phyloP scores from a whole-genome alignment of 495 filamentous ascomycete species.

The Aspergillus nanangensis region DNA sequence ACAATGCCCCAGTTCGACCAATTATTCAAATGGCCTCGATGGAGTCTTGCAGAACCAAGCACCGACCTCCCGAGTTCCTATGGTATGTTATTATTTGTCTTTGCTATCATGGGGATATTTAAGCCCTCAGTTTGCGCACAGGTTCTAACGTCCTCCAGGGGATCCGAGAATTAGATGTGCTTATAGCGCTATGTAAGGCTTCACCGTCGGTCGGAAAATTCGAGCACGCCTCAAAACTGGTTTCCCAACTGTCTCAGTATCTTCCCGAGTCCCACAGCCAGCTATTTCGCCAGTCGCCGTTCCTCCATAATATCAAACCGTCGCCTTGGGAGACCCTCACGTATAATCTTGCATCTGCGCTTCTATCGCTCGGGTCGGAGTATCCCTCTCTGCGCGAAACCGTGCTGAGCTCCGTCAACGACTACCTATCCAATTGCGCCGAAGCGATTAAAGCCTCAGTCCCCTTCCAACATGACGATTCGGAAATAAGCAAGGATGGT shows the following conservation, averaged over 20 bases:
- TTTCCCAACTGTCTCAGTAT: constrained; percentile 71
- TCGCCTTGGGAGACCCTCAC: constrained; percentile 88
- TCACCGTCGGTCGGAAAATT: constrained; percentile 62
- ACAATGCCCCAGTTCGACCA: constrained; percentile 37
- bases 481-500: constrained; percentile 43
- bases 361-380: constrained; percentile 71
- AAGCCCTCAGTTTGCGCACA: no score
- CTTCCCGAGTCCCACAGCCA: constrained; percentile 78
- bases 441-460: constrained; percentile 42
- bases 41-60: constrained; percentile 33
- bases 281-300: constrained; percentile 70
- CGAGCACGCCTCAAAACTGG: constrained; percentile 69
- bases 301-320: constrained; percentile 74
- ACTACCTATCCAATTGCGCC: constrained; percentile 64
- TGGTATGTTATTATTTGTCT: constrained; percentile 35
- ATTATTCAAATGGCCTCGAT: constrained; percentile 32
- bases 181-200: constrained; percentile 85
- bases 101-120: neutral
- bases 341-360: constrained; percentile 68
- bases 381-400: constrained; percentile 60
- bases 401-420: constrained; percentile 55
- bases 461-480: constrained; percentile 29
- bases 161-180: constrained; percentile 79
- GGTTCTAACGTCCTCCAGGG: no score
- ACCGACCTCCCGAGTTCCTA: constrained; percentile 44